Evolutionary conservation across 495 filamentous ascomycete genomes (phyloP).

Genomic region (Lasiosphaeria ovina): DNA sequence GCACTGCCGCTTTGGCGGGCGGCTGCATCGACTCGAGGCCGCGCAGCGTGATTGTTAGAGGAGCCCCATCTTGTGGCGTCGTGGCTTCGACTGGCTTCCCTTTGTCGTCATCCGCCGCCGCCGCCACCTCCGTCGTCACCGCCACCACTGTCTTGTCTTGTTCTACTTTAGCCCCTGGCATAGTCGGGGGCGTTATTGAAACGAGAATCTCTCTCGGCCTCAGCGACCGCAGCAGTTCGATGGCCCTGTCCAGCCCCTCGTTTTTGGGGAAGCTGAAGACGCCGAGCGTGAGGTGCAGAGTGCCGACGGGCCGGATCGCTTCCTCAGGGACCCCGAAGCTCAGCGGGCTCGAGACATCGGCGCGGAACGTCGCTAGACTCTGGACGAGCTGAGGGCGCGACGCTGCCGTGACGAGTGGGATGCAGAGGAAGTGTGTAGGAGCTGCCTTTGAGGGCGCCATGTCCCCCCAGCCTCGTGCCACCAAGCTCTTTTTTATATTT

Average conservation of each 20-base stretch:
- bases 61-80: background rate
- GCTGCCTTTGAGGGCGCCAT: constrained; percentile 17
- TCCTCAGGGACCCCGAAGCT: constrained; percentile 47
- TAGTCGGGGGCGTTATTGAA: constrained; percentile 8
- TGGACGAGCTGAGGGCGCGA: constrained; percentile 63
- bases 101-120: background rate
- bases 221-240: constrained; percentile 53
- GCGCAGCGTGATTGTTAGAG: constrained; percentile 41
- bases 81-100: background rate
- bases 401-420: constrained; percentile 66
- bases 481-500: background rate
- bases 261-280: constrained; percentile 72
- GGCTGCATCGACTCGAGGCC: constrained; percentile 51
- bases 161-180: constrained; percentile 4
- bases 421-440: constrained; percentile 86
- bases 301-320: constrained; percentile 74
- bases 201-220: constrained; percentile 51
- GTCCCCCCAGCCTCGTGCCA: background rate
- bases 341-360: constrained; percentile 45
- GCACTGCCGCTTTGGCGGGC: constrained; percentile 34
- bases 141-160: background rate
- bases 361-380: constrained; percentile 59
- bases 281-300: constrained; percentile 81
- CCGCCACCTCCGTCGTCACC: background rate
- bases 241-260: constrained; percentile 57